Base-by-base conservation (phyloP, 176 grass and related monocot genomes). In the Raddia guianensis region DNA sequence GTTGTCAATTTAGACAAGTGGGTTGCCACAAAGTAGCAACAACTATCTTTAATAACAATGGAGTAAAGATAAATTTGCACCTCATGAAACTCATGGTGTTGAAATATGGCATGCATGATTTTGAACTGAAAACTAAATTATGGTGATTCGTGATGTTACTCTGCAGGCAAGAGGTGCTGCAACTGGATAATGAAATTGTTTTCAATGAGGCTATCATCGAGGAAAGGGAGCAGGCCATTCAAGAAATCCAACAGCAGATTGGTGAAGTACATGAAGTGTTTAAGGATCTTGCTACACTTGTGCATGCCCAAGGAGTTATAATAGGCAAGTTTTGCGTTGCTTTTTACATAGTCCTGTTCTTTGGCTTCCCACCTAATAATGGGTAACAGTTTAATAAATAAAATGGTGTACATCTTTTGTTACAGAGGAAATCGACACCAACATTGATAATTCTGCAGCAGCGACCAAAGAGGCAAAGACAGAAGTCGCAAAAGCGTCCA, bases 211-310 rank as follows among this genome's bases (percentile, higher is more conserved):
- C 97, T 11, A 83, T 99, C 57, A 99, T 96, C 35, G 97, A 99
- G 79, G 97, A 99, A 90, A 91, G 97, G 75, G 97, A 93, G 63
- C 93, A 93, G 43, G 90, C 90, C 18, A 95, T 96, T 76, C 82
- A 90, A 86, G 97, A 99, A 27, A 99, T 99, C 82, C 97, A 99
- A 67, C 87, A 95, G 46, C 97, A 99, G 83, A 99, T 99, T 82
- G 97, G 87, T 82, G 84, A 99, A 83, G 93, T 99, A 21, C 88
- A 95, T 74, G 96, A 95, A 85, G 85, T 91, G 18, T 99, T 99
- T 68, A 96, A 99, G 80, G 97, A 99, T 82, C 93, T 99, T 61
- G 97, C 93, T 77, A 92, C 92, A 12, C 86, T 99, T 4, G 93
- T 93, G 62, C 93, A 99, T 85, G 66, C 92, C 7, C 93, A 99